Evolutionary conservation across 495 filamentous ascomycete species (phyloP).

Genomic region (Podospora bellae-mahoneyi): DNA sequence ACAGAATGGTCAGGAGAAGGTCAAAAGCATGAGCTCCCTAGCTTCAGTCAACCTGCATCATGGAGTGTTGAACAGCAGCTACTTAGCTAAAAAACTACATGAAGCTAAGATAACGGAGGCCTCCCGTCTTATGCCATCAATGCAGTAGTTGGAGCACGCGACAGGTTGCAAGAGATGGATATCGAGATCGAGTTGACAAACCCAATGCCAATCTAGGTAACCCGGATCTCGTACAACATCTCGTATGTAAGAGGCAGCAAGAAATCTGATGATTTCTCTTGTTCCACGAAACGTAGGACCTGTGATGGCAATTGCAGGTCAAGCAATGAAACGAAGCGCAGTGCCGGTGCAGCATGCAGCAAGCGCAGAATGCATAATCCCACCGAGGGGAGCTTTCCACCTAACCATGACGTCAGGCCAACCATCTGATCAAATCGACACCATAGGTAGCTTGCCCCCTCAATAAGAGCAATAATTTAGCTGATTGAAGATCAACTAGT

Average conservation of each 20-base stretch:
- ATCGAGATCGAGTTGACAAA: background rate
- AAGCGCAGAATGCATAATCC: background rate
- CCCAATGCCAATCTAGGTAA: background rate
- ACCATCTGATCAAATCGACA: background rate
- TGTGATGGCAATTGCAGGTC: background rate
- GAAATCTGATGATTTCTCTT: background rate
- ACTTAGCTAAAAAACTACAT: background rate
- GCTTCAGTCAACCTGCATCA: background rate
- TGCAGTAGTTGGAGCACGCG: background rate
- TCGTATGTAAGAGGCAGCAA: background rate
- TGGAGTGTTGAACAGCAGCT: background rate
- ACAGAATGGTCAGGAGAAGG: background rate
- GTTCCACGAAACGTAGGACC: background rate
- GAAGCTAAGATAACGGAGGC: background rate
- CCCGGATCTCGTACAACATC: background rate
- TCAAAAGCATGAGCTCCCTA: background rate
- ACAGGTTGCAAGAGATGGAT: background rate
- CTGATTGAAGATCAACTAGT: background rate
- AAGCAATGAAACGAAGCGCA: background rate
- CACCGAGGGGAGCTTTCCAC: background rate
- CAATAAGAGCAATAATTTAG: background rate
- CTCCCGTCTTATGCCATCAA: background rate
- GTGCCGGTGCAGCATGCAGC: background rate
- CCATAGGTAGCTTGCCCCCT: background rate
- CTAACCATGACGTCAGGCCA: background rate